phyloP scores from a whole-genome alignment of 495 filamentous ascomycete genomes.

The Neurospora sp. region DNA sequence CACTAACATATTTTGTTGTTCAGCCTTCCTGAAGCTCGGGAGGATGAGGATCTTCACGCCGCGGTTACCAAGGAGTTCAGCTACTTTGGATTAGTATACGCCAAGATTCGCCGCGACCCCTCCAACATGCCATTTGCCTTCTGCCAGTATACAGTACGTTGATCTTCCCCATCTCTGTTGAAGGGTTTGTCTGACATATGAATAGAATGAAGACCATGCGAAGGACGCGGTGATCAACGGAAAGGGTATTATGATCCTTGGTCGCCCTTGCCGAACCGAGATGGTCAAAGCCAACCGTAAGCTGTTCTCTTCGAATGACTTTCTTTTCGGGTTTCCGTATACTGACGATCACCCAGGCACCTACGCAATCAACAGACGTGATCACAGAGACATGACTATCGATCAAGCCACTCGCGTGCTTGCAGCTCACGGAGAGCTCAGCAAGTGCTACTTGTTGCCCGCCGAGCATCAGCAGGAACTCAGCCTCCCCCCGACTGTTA shows the following conservation, averaged over 20 bases:
- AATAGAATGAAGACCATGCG: slow-evolving; percentile 34
- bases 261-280: slow-evolving; percentile 50
- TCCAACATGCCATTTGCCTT: slow-evolving; percentile 55
- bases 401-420: slow-evolving; percentile 35
- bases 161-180: neutral
- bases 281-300: slow-evolving; percentile 46
- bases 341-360: slow-evolving; percentile 29
- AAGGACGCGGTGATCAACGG: slow-evolving; percentile 36
- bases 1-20: slow-evolving; percentile 2
- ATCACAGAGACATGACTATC: slow-evolving; percentile 28
- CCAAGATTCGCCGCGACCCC: slow-evolving; percentile 51
- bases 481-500: slow-evolving; percentile 35
- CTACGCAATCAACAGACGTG: slow-evolving; percentile 36
- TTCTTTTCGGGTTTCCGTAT: neutral
- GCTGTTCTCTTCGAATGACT: neutral
- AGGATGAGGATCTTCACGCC: slow-evolving; percentile 41
- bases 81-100: slow-evolving; percentile 44
- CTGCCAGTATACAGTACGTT: slow-evolving; percentile 48
- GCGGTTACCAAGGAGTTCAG: slow-evolving; percentile 43
- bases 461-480: slow-evolving; percentile 15
- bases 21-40: slow-evolving; percentile 32
- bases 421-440: slow-evolving; percentile 27
- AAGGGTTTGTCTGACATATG: slow-evolving; percentile 6
- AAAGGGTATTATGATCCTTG: slow-evolving; percentile 37
- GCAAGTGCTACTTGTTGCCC: slow-evolving; percentile 20